Conservation (phyloP, 441 rosid genomes). For the Populus hybrid region DNA sequence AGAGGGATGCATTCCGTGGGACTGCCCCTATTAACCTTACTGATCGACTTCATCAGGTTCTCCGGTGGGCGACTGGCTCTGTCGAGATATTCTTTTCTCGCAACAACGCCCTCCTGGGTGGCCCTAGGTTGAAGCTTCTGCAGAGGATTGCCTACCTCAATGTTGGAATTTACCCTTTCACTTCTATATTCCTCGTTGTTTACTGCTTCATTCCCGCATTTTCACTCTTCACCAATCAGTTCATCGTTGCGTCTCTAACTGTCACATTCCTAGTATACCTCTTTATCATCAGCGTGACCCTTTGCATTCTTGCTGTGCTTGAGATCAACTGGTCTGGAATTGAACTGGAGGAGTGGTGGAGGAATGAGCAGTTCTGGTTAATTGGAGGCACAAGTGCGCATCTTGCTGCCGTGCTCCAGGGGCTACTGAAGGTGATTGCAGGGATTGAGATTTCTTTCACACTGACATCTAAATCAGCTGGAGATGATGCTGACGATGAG, state of each 20-base stretch:
- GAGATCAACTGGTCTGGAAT: conserved; percentile 77
- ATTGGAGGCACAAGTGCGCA: conserved; percentile 79
- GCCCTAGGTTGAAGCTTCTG: conserved; percentile 46
- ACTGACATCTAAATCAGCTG: conserved; percentile 55
- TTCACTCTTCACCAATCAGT: conserved; percentile 56
- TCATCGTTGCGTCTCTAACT: conserved; percentile 47
- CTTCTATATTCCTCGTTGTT: conserved; percentile 55
- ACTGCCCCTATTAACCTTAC: too few species aligned
- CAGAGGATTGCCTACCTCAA: conserved; percentile 73
- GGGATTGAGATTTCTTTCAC: conserved; percentile 48
- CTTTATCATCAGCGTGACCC: conserved; percentile 45
- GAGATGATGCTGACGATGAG: conserved; percentile 57
- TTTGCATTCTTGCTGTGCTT: conserved; percentile 55
- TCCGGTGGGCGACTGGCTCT: conserved; percentile 76
- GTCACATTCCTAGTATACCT: conserved; percentile 53
- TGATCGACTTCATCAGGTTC: conserved; percentile 54
- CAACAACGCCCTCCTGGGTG: conserved; percentile 58
- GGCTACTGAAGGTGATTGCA: conserved; percentile 38
- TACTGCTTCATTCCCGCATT: conserved; percentile 80
- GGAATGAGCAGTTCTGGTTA: conserved; percentile 77
- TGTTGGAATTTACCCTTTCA: conserved; percentile 70
- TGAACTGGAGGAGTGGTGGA: conserved; percentile 72
- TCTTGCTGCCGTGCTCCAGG: conserved; percentile 69
- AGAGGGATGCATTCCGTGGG: too few species aligned
- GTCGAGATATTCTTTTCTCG: conserved; percentile 75